These are phyloP conservation scores for Russula sp. DNA, from an alignment of 768 basidiomycete species.

Conservation along the genomic window DNA sequence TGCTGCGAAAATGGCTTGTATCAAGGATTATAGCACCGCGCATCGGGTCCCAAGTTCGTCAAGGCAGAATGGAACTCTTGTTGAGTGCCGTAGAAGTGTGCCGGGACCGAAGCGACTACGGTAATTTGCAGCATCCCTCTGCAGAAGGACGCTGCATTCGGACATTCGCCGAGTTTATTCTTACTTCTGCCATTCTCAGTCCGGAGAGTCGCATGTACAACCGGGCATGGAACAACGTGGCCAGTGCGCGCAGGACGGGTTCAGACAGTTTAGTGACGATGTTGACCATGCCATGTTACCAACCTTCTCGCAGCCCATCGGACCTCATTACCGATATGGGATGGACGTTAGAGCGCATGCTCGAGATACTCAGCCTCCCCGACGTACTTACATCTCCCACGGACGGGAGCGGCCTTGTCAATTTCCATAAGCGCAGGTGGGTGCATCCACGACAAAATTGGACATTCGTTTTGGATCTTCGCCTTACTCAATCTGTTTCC, in stretches of 20 bases:
- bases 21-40: constrained; percentile 63
- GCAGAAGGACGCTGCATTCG: constrained; percentile 63
- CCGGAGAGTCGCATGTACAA: constrained; percentile 75
- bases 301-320: constrained; percentile 47
- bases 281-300: constrained; percentile 46
- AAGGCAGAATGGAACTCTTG: constrained; percentile 69
- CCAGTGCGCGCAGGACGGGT: constrained; percentile 54
- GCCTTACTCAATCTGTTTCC: constrained; percentile 17
- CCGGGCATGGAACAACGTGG: constrained; percentile 76
- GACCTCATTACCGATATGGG: constrained; percentile 68
- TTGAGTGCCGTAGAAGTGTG: constrained; percentile 73
- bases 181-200: constrained; percentile 73
- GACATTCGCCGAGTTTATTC: constrained; percentile 76
- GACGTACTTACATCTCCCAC: constrained; percentile 58
- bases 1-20: constrained; percentile 77
- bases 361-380: constrained; percentile 73
- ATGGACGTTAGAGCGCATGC: constrained; percentile 78
- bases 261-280: constrained; percentile 61
- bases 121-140: constrained; percentile 38
- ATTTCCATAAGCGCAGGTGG: constrained; percentile 80
- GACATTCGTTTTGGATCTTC: constrained; percentile 12
- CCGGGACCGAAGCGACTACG: constrained; percentile 54
- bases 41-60: constrained; percentile 60
- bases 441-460: constrained; percentile 26
- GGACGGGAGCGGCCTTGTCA: constrained; percentile 62